Base-by-base conservation (phyloP, 2,329 filamentous ascomycete species). In the Neonectria punicea region DNA sequence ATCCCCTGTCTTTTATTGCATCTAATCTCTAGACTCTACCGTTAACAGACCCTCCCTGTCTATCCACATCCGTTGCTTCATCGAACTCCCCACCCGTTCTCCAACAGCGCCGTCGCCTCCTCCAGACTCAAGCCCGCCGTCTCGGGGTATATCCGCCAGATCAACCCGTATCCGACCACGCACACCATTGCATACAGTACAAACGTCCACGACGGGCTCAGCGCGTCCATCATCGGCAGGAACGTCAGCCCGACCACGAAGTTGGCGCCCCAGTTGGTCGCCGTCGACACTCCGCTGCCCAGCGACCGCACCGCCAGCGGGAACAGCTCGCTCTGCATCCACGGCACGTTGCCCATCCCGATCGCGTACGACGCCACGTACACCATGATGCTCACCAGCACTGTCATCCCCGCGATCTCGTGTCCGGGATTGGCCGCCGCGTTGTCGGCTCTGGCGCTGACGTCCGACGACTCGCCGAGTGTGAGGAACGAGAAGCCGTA, bases 251-350 rank as follows among this genome's bases (percentile, higher is more conserved):
- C 94, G 1, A 98, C 86, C 18, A 96, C 78, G 65, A 97, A 96
- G 77, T 98, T 98, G 25, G 91, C 90, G 4, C 86, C 87, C 95
- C 95, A 98, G 75, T 89, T 98, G 7, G 93, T 97, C 5, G 90
- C 91, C 8, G 94, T 95, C 2, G 91, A 87, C 5, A 93, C 78
- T 0, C 90, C 90, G 63, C 90, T 92, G 30, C 92, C 93, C 1
- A 93, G 79, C 5, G 90, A 90, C 53, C 92, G 89, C 50, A 94
- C 92, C 32, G 86, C 85, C 53, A 94, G 83, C 1, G 94, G 92
- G 75, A 98, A 98, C 34, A 97, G 86, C 81, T 98, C 95, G 71
- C 91, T 93, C 81, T 97, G 94, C 85, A 97, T 95, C 95, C 95
- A 98, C 0, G 95, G 94, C 3, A 98, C 93, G 73, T 94, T 97